Evolutionary conservation across 2,329 filamentous ascomycete genomes (phyloP), one percentile per base, ranked within the genome.

Genomic region (Colletotrichum destructivum): DNA sequence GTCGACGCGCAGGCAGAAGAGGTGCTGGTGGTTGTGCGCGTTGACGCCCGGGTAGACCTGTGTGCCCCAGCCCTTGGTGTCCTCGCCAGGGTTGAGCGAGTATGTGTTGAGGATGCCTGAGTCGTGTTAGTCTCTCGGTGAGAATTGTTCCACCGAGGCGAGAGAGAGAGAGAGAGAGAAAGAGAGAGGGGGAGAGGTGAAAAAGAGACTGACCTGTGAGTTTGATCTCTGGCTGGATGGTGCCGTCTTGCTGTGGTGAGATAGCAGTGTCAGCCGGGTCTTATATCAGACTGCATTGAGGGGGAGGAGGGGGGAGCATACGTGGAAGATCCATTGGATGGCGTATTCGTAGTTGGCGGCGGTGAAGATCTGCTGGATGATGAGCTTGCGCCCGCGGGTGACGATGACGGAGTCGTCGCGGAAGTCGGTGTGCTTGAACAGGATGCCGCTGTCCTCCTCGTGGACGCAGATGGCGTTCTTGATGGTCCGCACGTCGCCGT

Each of bases 381-480:
- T 88, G 69, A 98, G 89, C 80, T 96, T 97, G 65, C 94, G 90
- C 2, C 92, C 94, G 35, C 95, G 91, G 0, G 95, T 98, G 5
- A 97, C 93, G 12, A 96, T 94, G 66, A 91, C 90, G 0, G 93
- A 96, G 54, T 96, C 93, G 78, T 98, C 95, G 47, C 95, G 90
- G 88, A 98, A 98, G 82, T 98, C 95, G 18, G 91, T 95, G 83
- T 97, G 94, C 84, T 98, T 98, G 89, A 97, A 98, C 0, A 98
- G 86, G 71, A 98, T 96, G 7, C 95, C 95, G 2, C 90, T 90
- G 75, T 98, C 95, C 83, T 98, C 95, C 81, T 98, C 95, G 82
- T 98, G 95, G 75, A 98, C 95, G 81, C 95, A 98, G 75, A 98
- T 93, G 47, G 95, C 95, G 78, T 98, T 98, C 86, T 97, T 96